A percentile compares a stretch with the other conserved stretches of the same genome.
Conservation (phyloP, 768 basidiomycete species). For the Leccinum longicurvipes region DNA sequence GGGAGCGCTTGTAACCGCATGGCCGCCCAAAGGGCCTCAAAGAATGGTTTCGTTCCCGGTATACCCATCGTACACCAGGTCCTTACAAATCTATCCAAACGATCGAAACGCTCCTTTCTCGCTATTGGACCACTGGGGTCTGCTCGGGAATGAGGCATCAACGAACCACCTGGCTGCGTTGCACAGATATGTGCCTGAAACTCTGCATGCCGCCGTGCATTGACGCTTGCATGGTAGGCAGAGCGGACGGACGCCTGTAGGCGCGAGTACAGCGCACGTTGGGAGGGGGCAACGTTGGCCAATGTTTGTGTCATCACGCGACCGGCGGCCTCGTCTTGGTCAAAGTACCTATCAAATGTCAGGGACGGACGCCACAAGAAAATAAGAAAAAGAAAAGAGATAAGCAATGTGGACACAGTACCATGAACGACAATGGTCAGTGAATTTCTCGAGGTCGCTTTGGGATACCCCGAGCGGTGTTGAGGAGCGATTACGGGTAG, state of each 20-base stretch:
- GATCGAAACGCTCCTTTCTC: conserved; percentile 72
- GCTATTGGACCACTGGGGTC: conserved; percentile 63
- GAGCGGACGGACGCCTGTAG: conserved; percentile 85
- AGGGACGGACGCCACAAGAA: conserved; percentile 5
- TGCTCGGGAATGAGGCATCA: conserved; percentile 70
- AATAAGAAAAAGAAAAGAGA: background rate
- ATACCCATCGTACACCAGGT: conserved; percentile 85
- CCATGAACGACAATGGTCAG: conserved; percentile 77
- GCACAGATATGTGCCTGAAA: conserved; percentile 81
- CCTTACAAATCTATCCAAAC: conserved; percentile 69
- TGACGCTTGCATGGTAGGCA: conserved; percentile 78
- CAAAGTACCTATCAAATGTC: conserved; percentile 62
- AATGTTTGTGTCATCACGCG: conserved; percentile 80
- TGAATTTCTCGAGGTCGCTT: conserved; percentile 75
- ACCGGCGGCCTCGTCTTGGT: conserved; percentile 76
- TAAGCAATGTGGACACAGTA: conserved; percentile 30
- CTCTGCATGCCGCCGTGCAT: conserved; percentile 73
- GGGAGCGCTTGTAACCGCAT: conserved; percentile 82
- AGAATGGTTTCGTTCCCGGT: conserved; percentile 87
- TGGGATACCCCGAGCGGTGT: conserved; percentile 66
- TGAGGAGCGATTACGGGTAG: conserved; percentile 57
- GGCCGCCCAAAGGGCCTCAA: conserved; percentile 63
- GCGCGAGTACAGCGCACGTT: conserved; percentile 83
- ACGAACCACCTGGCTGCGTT: conserved; percentile 75
- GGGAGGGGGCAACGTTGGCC: conserved; percentile 73